A percentile compares a stretch with the other conserved stretches of the same genome.
Evolutionary conservation across 495 filamentous ascomycete genomes (phyloP).

Genomic region (Wilcoxina mikolae): DNA sequence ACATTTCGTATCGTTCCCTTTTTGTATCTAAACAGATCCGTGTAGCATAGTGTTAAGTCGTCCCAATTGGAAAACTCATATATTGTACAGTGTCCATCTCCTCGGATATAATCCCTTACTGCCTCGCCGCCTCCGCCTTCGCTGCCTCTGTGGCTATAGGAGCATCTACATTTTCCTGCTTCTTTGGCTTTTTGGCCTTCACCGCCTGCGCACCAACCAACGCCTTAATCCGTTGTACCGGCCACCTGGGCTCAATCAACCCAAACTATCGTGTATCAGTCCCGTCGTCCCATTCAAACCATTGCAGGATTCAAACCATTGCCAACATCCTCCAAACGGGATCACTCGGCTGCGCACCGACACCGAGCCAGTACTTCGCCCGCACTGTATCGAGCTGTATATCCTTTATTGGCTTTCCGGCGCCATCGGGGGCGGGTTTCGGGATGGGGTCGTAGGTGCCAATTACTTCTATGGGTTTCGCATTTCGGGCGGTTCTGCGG

Average conservation of each 20-base stretch:
- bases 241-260: slow-evolving; percentile 25
- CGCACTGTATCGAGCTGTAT: slow-evolving; percentile 68
- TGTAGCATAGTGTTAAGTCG: too few species aligned
- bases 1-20: too few species aligned
- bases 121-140: not conserved
- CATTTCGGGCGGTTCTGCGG: slow-evolving; percentile 58
- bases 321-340: slow-evolving; percentile 70
- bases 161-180: not conserved
- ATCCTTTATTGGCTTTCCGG: slow-evolving; percentile 65
- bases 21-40: too few species aligned
- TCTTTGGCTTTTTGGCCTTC: slow-evolving; percentile 12
- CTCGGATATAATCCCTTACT: not conserved
- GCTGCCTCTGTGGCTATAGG: not conserved
- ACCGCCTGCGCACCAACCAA: slow-evolving; percentile 3
- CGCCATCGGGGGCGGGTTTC: slow-evolving; percentile 48
- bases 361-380: slow-evolving; percentile 90
- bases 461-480: slow-evolving; percentile 82
- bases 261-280: slow-evolving; percentile 15
- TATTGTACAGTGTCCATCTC: not conserved
- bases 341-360: slow-evolving; percentile 87
- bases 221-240: slow-evolving; percentile 12
- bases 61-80: too few species aligned
- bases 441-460: slow-evolving; percentile 89
- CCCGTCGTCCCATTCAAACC: too few species aligned
- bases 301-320: slow-evolving; percentile 46